Base-by-base conservation (phyloP, 225 moss, liverwort and hornwort species). In the Pleurozium schreberi region DNA sequence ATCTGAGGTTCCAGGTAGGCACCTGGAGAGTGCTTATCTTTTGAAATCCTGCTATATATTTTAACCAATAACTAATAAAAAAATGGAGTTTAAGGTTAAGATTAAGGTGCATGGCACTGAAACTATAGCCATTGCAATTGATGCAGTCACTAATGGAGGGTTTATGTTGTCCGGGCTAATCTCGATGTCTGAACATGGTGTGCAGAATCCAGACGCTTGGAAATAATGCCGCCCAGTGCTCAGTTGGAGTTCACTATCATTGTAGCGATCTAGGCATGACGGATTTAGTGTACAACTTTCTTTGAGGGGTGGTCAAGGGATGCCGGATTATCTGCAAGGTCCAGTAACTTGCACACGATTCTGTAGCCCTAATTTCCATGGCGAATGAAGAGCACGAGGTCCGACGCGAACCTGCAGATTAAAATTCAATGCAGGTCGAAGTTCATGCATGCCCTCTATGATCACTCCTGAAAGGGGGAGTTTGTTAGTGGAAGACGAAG, bases 181-280 rank as follows among this genome's bases (percentile, higher is more conserved):
- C 18, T 67, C 77, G 76, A 57, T 84, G 78, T 38, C 53, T 52
- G 64, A 79, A 63, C 64, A 38, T 75, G 58, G n/a, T 82, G 82
- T 86, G 90, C 88, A 92, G 92, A 92, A 90, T 83, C 49, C 92
- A 40, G 91, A 91, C 62, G 88, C 86, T 77, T 93, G 93, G 93
- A 91, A 93, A 76, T 91, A 79, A 53, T 60, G 80, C 78, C 38
- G 60, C 65, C 64, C 64, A 65, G 59, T 79, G 79, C 75, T 80
- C 25, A 67, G 43, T 71, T 71, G 71, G 83, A 70, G 88, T 59
- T 49, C 71, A 28, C 16, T n/a, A 31, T 60, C 84, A 61, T 74
- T 50, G 87, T 89, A 81, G 84, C 38, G 53, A 82, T 82, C 43
- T 43, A 86, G 88, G 68, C 61, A 38, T 31, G 49, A 42, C 87